Percentiles rank a stretch among this genome's conserved stretches.
Evolutionary conservation across 345 rosid species (phyloP).

Genomic region (Ceriops tagal): DNA sequence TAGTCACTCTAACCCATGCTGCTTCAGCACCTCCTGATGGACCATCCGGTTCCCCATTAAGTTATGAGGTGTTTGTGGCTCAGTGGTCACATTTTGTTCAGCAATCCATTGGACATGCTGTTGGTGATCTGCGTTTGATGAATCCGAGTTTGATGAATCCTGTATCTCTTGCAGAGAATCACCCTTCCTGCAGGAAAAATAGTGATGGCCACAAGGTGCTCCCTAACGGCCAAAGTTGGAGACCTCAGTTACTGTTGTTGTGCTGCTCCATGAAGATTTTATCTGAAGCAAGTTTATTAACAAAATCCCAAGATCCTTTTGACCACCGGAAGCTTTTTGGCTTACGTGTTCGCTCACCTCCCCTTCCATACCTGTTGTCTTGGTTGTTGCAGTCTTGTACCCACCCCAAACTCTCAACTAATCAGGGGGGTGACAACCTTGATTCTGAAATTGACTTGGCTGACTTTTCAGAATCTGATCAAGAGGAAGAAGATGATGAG

Average conservation of each 20-base stretch:
- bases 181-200: slow-evolving; percentile 76
- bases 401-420: slow-evolving; percentile 72
- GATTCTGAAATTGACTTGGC: slow-evolving; percentile 80
- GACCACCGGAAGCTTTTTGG: slow-evolving; percentile 87
- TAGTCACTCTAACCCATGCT: slow-evolving; percentile 88
- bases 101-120: slow-evolving; percentile 90
- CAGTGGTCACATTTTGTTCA: slow-evolving; percentile 92
- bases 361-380: slow-evolving; percentile 89
- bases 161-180: slow-evolving; percentile 86
- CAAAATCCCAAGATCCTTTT: slow-evolving; percentile 76
- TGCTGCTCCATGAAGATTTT: slow-evolving; percentile 81
- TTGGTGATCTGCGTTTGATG: slow-evolving; percentile 87
- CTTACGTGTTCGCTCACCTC: slow-evolving; percentile 76
- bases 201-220: slow-evolving; percentile 87
- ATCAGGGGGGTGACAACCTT: slow-evolving; percentile 74
- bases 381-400: slow-evolving; percentile 92
- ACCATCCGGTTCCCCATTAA: slow-evolving; percentile 80
- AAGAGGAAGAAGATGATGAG: slow-evolving; percentile 82
- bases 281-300: slow-evolving; percentile 69
- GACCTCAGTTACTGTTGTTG: slow-evolving; percentile 70
- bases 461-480: slow-evolving; percentile 75
- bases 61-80: slow-evolving; percentile 85
- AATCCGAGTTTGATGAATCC: slow-evolving; percentile 90
- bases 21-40: slow-evolving; percentile 98
- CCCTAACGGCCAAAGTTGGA: slow-evolving; percentile 89